Evolutionary conservation across 1,284 basidiomycete genomes (phyloP), one percentile per base, ranked within the genome.

Genomic region (Cutaneotrichosporon sp.): DNA sequence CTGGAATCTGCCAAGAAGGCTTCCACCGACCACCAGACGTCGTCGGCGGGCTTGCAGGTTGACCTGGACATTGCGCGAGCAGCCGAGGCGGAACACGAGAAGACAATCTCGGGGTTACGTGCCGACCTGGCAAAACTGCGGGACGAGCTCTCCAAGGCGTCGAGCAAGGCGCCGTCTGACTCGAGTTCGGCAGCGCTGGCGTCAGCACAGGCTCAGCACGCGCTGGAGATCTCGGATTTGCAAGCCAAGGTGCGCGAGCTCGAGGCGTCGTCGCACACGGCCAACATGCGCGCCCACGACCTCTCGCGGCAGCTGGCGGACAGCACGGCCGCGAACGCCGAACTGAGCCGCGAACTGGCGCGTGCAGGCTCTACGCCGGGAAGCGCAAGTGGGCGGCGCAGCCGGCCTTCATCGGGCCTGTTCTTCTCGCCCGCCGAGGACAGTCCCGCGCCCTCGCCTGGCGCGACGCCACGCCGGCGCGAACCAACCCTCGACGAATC

Each of bases 161-260:
- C 44, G 13, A 33, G 34, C 22, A 40, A 51, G 43, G 46, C 40
- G 2, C 5, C 26, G 26, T 30, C 26, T 10, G 26, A 30, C 7
- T 30, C 26, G n/a, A 35, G 50, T 12, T 34, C 46, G 10, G 54
- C 45, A 8, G 52, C 54, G 7, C 41, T 59, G 12, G 45, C 52
- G 10, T 30, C 58, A 40, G 51, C 57, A 2, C 78, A 80, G 61
- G 84, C 87, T 61, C 84, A 86, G 58, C 86, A 88, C 62, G 78
- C 80, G 8, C 80, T 92, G 47, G 88, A 90, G 59, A 76, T 90
- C 3, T 91, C 88, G 40, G 77, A 82, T 14, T 81, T 87, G 13
- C 84, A 86, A 38, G 87, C 86, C 0, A 81, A 82, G 63, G 84
- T 92, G 49, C 83, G 89, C 9, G 78, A 80, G 4, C 77, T 90